Base-by-base conservation (phyloP, 768 basidiomycete genomes). In the Boletellus ananas region DNA sequence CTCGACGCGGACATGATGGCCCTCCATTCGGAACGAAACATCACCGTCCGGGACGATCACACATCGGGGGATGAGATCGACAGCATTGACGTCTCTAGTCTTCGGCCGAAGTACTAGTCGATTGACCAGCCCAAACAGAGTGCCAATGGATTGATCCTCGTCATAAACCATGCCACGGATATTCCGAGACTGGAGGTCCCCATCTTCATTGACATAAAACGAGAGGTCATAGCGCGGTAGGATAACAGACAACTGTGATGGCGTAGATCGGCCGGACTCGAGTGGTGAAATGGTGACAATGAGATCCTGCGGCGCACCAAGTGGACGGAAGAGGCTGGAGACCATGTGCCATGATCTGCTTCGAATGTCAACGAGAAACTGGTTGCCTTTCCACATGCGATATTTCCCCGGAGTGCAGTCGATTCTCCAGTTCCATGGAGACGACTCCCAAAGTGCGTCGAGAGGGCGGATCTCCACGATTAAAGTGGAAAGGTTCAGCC, bases 51-150 rank as follows among this genome's bases (percentile, higher is more conserved):
- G 50, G 44, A 62, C 49, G 31, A 52, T 29, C 14, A 67, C 53
- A 31, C 40, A 34, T 25, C 51, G 43, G 16, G 42, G 51, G 2
- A 34, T 11, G 31, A 29, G 14, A 6, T 29, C 16, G 4, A 3
- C 9, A 1, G 18, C 13, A 12, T 12, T 16, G 4, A 17, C 6
- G 9, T 17, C 9, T 6, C n/a, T 8, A 8, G 27, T 17, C 27
- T 43, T 43, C 6, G 58, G 52, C 20, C 72, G 63, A n/a, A 38
- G 10, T 6, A 78, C 61, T 33, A 74, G 70, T 39, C 60, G 68
- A 27, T 50, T 63, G 8, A 31, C 21, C 34, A 79, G 51, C 12
- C 78, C 78, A 36, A 74, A 60, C 56, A 79, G 58, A 1, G 75
- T 69, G 1, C 72, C 74, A 12, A 61, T 55, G 0, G 61, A 71